Conservation (phyloP, 768 basidiomycete species). For the Psilocybe cyanescens region DNA sequence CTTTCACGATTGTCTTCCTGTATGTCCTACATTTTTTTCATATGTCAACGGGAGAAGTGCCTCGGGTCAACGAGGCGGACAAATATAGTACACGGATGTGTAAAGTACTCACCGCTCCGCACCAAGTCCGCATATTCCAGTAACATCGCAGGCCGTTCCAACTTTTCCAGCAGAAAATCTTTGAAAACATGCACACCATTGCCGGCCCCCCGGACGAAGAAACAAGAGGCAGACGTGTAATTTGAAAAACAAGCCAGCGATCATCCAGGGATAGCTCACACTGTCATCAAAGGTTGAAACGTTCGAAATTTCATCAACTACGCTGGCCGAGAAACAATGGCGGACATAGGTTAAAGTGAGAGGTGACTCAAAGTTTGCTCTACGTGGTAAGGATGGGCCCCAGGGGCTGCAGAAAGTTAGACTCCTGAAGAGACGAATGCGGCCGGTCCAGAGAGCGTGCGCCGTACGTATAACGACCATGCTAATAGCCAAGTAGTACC, state of each 20-base stretch:
- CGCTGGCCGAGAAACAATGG: background rate
- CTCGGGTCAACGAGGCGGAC: background rate
- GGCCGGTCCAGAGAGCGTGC: no score
- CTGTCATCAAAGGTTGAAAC: background rate
- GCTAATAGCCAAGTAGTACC: background rate
- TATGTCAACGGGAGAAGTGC: background rate
- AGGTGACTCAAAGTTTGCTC: background rate
- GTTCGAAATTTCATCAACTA: background rate
- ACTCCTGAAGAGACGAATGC: no score
- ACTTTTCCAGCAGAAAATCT: no score
- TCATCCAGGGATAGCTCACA: background rate
- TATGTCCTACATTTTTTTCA: background rate
- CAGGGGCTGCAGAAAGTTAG: background rate
- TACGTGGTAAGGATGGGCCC: background rate
- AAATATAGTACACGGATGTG: background rate
- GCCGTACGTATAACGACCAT: background rate
- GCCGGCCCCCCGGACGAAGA: no score
- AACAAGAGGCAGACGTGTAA: background rate
- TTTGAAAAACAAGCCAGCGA: background rate
- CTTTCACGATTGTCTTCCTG: slow-evolving; percentile 7
- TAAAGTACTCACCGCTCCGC: background rate
- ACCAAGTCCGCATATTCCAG: background rate
- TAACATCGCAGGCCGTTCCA: background rate
- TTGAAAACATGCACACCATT: no score
- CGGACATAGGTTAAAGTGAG: background rate